phyloP scores from a whole-genome alignment of 192 early-diverging fungal species.

The Gaertneriomyces semiglobifer region DNA sequence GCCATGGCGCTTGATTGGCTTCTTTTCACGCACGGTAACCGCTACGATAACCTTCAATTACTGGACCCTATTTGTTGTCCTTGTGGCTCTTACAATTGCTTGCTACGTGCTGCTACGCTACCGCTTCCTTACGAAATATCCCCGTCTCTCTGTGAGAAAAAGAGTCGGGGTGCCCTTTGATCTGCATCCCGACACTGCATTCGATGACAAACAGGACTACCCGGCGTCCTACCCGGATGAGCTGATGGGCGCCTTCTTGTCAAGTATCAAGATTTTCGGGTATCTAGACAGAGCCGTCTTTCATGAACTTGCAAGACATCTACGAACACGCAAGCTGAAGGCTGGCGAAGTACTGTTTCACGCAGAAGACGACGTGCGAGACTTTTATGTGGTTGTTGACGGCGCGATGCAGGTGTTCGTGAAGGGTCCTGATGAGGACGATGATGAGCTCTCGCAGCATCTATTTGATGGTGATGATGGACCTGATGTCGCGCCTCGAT shows the following conservation, averaged over 20 bases:
- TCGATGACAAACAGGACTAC: conserved; percentile 49
- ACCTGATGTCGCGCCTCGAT: conserved; percentile 14
- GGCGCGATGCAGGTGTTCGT: conserved; percentile 90
- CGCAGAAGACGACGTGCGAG: conserved; percentile 63
- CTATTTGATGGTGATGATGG: conserved; percentile 31
- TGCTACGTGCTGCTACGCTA: conserved; percentile 65
- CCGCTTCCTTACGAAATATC: conserved; percentile 68
- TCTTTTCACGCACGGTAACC: conserved; percentile 30
- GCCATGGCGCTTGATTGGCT: conserved; percentile 18
- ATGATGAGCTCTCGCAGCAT: conserved; percentile 30
- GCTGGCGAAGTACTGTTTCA: conserved; percentile 45
- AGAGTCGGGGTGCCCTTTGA: conserved; percentile 53
- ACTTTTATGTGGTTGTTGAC: conserved; percentile 95
- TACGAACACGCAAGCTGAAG: conserved; percentile 63
- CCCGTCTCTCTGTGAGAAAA: conserved; percentile 50
- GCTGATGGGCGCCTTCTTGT: conserved; percentile 76
- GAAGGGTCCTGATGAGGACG: conserved; percentile 42
- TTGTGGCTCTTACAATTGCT: conserved; percentile 2
- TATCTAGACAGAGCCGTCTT: conserved; percentile 96
- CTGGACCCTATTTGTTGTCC: conserved; percentile 30
- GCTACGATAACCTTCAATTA: conserved; percentile 42
- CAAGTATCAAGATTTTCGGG: conserved; percentile 83
- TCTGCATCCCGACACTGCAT: conserved; percentile 66
- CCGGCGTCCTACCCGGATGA: conserved; percentile 57
- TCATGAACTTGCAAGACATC: conserved; percentile 87